phyloP scores from a whole-genome alignment of 306 rosid genomes.

The Vigna unguiculata region DNA sequence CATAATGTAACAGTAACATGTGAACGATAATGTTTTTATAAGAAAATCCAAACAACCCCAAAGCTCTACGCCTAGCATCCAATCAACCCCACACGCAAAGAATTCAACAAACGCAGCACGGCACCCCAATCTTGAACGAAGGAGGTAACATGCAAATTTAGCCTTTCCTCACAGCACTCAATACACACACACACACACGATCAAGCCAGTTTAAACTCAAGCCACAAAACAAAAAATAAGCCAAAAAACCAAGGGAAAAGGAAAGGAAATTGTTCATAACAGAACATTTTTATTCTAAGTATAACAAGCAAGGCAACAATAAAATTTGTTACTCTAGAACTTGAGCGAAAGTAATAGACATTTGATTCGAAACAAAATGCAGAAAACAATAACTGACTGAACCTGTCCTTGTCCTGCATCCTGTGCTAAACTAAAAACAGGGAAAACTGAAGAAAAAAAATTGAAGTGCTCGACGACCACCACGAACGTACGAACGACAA shows the following conservation, averaged over 20 bases:
- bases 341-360: constrained; percentile 49
- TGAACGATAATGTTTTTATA: no score
- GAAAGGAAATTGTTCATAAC: not conserved
- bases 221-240: not conserved
- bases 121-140: not conserved
- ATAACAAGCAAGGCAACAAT: constrained; percentile 16
- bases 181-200: not conserved
- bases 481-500: constrained; percentile 5
- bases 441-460: not conserved
- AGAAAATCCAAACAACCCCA: not conserved
- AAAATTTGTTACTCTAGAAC: constrained; percentile 11
- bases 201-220: not conserved
- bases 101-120: constrained; percentile 3
- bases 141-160: not conserved
- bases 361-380: constrained; percentile 52
- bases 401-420: constrained; percentile 32
- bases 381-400: constrained; percentile 37
- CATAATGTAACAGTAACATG: no score
- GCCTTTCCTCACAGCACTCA: not conserved
- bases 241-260: no score
- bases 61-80: constrained; percentile 27
- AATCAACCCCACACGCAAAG: constrained; percentile 32
- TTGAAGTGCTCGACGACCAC: constrained; percentile 39
- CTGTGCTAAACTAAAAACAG: constrained; percentile 41
- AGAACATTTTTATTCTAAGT: constrained; percentile 36